phyloP scores from a whole-genome alignment of 2,329 filamentous ascomycete genomes.

The Fusarium brevicatenulatum region DNA sequence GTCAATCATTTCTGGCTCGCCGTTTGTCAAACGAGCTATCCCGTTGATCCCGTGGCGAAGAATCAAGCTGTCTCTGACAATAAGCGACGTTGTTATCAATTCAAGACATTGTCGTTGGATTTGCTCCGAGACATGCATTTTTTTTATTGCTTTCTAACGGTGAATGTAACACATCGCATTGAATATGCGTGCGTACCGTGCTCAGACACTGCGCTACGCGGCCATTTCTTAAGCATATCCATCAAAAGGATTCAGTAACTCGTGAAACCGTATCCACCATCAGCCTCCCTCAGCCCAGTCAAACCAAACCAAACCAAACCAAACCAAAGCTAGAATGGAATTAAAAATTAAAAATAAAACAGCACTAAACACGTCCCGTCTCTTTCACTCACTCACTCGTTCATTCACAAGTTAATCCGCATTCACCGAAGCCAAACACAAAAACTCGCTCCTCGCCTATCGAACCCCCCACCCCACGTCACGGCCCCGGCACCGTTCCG shows the following conservation, averaged over 20 bases:
- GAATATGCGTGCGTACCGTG: background rate
- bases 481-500: slow-evolving; percentile 15
- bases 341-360: background rate
- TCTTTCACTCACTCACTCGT: background rate
- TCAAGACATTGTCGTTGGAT: background rate
- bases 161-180: background rate
- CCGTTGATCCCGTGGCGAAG: background rate
- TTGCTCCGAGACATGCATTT: background rate
- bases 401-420: background rate
- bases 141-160: background rate
- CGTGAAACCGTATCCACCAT: background rate
- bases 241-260: slow-evolving; percentile 5
- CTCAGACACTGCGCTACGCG: background rate
- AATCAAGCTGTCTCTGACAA: background rate
- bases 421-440: slow-evolving; percentile 24
- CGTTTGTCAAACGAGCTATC: background rate
- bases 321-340: background rate
- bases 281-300: slow-evolving; percentile 20
- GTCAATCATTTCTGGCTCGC: background rate
- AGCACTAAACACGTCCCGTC: background rate
- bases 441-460: slow-evolving; percentile 26
- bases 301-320: no score
- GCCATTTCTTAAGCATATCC: background rate
- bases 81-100: background rate
- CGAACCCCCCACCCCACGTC: slow-evolving; percentile 1